Evolutionary conservation across 768 basidiomycete species (phyloP).

Genomic region (Tubosaeta sp.): DNA sequence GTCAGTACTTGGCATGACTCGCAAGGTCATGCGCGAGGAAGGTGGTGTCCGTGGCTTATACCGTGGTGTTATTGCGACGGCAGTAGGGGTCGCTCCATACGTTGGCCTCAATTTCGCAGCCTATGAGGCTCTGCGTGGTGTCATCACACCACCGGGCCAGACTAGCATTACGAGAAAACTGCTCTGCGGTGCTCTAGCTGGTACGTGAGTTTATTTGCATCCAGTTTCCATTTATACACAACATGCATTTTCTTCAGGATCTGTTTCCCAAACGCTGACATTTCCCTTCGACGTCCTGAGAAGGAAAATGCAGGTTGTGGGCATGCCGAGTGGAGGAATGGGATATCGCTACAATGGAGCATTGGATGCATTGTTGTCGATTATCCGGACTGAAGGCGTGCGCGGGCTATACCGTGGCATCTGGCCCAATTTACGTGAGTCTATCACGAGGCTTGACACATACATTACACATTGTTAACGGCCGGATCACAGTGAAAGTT

Average conservation of each 20-base stretch:
- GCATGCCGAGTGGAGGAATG: constrained; percentile 59
- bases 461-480: constrained; percentile 2
- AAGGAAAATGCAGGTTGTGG: constrained; percentile 93
- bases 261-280: constrained; percentile 89
- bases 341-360: constrained; percentile 76
- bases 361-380: constrained; percentile 67
- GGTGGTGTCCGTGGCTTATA: constrained; percentile 87
- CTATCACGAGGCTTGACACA: constrained; percentile 2
- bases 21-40: constrained; percentile 87
- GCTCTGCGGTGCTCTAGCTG: constrained; percentile 82
- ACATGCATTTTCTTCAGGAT: constrained; percentile 43
- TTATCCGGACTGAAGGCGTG: constrained; percentile 70
- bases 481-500: constrained; percentile 65
- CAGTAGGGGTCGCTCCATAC: constrained; percentile 86
- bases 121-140: constrained; percentile 76
- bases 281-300: constrained; percentile 95
- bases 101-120: constrained; percentile 92
- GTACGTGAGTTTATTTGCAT: constrained; percentile 33
- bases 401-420: constrained; percentile 78
- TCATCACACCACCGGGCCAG: constrained; percentile 81
- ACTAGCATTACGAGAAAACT: constrained; percentile 65
- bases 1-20: constrained; percentile 84
- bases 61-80: constrained; percentile 79
- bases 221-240: constrained; percentile 4
- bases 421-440: constrained; percentile 84